Percentiles rank a stretch among this genome's conserved stretches.
phyloP scores from a whole-genome alignment of 495 filamentous ascomycete species.

The Pyrenula aspistea region DNA sequence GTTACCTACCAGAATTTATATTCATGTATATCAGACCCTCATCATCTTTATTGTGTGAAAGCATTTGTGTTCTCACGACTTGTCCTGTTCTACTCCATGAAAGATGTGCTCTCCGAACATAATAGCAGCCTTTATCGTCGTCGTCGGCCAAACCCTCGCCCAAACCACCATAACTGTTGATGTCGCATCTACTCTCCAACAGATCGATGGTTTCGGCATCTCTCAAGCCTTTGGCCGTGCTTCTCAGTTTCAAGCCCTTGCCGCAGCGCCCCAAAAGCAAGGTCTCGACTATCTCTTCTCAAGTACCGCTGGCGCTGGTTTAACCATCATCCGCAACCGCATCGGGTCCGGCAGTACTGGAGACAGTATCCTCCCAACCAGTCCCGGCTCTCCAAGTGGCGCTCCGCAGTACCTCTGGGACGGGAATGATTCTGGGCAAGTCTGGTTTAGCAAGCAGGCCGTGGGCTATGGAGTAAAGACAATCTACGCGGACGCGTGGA shows the following conservation, averaged over 20 bases:
- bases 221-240: conserved; percentile 39
- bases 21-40: too few relatives aligned
- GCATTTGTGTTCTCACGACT: too few relatives aligned
- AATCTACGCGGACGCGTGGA: conserved; percentile 45
- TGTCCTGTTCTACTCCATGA: too few relatives aligned
- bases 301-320: conserved; percentile 31
- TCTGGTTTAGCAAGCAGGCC: conserved; percentile 38
- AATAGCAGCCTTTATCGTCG: not conserved
- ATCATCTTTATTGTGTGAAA: too few relatives aligned
- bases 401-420: conserved; percentile 34
- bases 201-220: conserved; percentile 35
- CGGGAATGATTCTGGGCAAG: conserved; percentile 31
- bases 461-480: conserved; percentile 27
- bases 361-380: conserved; percentile 28
- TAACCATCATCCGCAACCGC: conserved; percentile 40
- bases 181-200: conserved; percentile 16
- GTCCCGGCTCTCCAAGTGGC: conserved; percentile 19
- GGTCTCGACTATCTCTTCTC: conserved; percentile 37
- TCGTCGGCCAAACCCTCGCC: not conserved
- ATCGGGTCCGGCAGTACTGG: conserved; percentile 33
- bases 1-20: too few relatives aligned
- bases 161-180: conserved; percentile 22
- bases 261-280: conserved; percentile 20
- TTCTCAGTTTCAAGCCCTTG: conserved; percentile 4
- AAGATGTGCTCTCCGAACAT: not conserved